phyloP scores from a whole-genome alignment of 208 protist genomes.

The Wallacemonas sp. region DNA sequence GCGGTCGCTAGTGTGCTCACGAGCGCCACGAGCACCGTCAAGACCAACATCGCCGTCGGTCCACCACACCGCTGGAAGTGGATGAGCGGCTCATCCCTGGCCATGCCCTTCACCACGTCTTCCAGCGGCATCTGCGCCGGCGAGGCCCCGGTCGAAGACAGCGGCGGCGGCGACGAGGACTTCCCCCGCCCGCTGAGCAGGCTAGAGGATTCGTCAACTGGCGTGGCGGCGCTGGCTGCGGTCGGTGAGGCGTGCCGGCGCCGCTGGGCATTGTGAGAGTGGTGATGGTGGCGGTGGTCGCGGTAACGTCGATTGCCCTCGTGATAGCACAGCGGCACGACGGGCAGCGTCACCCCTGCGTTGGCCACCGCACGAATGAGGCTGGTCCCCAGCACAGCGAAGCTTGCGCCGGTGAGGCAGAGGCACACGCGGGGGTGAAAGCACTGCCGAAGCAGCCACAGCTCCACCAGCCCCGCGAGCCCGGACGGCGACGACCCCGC shows the following conservation, averaged over 20 bases:
- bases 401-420: conserved; percentile 17
- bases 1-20: conserved; percentile 2
- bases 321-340: conserved; percentile 18
- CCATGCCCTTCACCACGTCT: background rate
- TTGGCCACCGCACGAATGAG: conserved; percentile 36
- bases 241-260: background rate
- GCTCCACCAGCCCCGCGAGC: background rate
- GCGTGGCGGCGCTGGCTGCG: background rate
- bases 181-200: background rate
- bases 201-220: background rate
- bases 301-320: conserved; percentile 3
- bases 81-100: background rate
- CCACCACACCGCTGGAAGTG: conserved; percentile 10
- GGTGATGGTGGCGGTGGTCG: background rate
- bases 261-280: background rate
- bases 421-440: conserved; percentile 15
- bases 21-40: conserved; percentile 6
- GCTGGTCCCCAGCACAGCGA: conserved; percentile 27
- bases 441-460: conserved; percentile 1
- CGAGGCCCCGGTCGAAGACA: background rate
- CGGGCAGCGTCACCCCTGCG: conserved; percentile 25
- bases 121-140: background rate
- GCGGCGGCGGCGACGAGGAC: background rate
- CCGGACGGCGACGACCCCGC: no score
- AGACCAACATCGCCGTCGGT: conserved; percentile 10